These are phyloP conservation scores for Candida alai DNA, from an alignment of 805 yeast genomes.

Conservation along the genomic window DNA sequence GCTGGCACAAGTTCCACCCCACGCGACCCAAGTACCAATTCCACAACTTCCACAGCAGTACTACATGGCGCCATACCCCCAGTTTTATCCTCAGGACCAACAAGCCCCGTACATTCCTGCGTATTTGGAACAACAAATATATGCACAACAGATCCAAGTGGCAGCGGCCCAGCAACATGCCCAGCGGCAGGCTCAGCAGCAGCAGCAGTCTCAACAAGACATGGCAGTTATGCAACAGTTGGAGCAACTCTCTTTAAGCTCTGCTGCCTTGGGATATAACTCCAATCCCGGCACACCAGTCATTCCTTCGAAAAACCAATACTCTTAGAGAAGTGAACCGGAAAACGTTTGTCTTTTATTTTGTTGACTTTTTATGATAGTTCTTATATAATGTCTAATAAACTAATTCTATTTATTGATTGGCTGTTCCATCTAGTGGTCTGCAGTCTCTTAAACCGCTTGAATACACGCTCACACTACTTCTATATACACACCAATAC, in stretches of 20 bases:
- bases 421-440: too few species aligned
- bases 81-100: constrained; percentile 3
- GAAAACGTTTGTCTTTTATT: not conserved
- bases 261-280: constrained; percentile 45
- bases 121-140: constrained; percentile 5
- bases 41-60: constrained; percentile 4
- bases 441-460: too few species aligned
- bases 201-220: constrained; percentile 22
- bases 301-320: constrained; percentile 21
- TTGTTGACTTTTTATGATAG: constrained; percentile 3
- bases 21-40: not conserved
- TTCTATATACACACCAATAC: too few species aligned
- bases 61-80: constrained; percentile 2
- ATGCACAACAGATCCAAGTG: constrained; percentile 4
- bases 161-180: constrained; percentile 9
- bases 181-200: constrained; percentile 15
- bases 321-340: constrained; percentile 13
- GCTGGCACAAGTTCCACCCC: not conserved
- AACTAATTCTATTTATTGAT: constrained; percentile 1
- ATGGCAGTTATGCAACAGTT: constrained; percentile 41
- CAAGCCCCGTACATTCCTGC: constrained; percentile 7
- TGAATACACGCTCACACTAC: too few species aligned
- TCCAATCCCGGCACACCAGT: constrained; percentile 42
- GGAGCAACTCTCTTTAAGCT: constrained; percentile 42
- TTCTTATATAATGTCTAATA: constrained; percentile 3